Base-by-base conservation (phyloP, 2,329 filamentous ascomycete species). In the Fusarium citri region DNA sequence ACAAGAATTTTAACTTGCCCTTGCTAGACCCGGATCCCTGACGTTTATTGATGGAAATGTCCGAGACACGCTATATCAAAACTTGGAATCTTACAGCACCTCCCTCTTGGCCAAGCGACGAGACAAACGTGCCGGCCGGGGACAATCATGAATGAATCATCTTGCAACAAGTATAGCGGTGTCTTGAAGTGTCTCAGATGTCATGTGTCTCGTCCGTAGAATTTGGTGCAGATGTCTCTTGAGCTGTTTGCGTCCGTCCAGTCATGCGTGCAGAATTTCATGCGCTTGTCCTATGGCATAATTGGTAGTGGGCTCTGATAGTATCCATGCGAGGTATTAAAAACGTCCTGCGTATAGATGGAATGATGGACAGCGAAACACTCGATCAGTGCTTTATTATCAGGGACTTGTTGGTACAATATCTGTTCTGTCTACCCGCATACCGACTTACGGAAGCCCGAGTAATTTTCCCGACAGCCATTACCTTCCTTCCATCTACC, bases 31-130 rank as follows among this genome's bases (percentile, higher is more conserved):
- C 49, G 61, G 42, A 40, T 23, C 51, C 53, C 61, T 40, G 66
- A 60, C 45, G 54, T 25, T 34, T 22, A 66, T 65, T 30, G 20
- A 55, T 41, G 48, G 55, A 61, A 59, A 49, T 64, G 30, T 42
- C 59, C 37, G 51, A 69, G 68, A 71, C 68, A 71, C 34, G 46
- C 53, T 37, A 54, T 26, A 55, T 59, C 41, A 31, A 50, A 40
- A 48, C 30, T 46, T 47, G 37, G 22, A 37, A 56, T 31, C 22
- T 45, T 51, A 45, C 16, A 55, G 41, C 43, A 25, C 37, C 30
- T 47, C 31, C n/a, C 14, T 41, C 25, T 28, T 26, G 43, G 37
- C 37, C 50, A 26, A 49, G 23, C 30, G 26, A 41, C 34, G 43
- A 68, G 43, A 49, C 50, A 47, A 55, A 46, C 22, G 28, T 64